Evolutionary conservation across 176 grass and related monocot genomes (phyloP), one percentile per base, ranked within the genome.

Genomic region (Puya raimondii): DNA sequence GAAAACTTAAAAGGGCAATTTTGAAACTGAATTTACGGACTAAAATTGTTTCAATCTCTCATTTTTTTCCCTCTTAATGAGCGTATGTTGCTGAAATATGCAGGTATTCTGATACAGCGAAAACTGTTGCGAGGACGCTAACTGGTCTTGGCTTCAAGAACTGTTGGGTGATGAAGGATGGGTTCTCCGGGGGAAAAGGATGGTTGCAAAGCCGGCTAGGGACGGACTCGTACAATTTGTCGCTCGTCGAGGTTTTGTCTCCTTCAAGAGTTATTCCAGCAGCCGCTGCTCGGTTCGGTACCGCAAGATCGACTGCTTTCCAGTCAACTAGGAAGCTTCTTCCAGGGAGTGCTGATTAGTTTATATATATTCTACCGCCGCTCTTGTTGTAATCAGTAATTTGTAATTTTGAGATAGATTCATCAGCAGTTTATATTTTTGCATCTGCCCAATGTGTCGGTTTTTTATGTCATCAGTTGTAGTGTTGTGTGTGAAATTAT

Each of bases 181-280:
- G 93, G 23, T 97, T 97, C 86, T 87, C 84, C 0, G 93, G 93
- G 63, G 22, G 86, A 50, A 92, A 82, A 70, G 93, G 93, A 47
- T 97, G 93, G 93, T 56, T 78, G 52, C 86, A 90, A 68, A 97
- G 82, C 82, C 81, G 82, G 10, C 70, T 97, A 17, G 93, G 89
- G 10, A 77, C 78, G 1, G 93, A 88, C 0, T 84, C 84, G 0
- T 97, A 82, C 80, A 88, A 78, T 65, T 57, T 83, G 10, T 81
- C 93, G 12, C 52, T 85, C 1, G 71, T 81, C 18, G 93, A 97
- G 71, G 73, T 97, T n/a, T 22, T 97, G 6, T 90, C 72, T 67
- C 86, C 89, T 65, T 90, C 93, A 10, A 74, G 80, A 50, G 61
- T 97, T n/a, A 88, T 92, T 27, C 89, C 93, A 0, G 84, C 85